Conservation (phyloP, 2,329 filamentous ascomycete genomes). For the Verticillium dahliae region DNA sequence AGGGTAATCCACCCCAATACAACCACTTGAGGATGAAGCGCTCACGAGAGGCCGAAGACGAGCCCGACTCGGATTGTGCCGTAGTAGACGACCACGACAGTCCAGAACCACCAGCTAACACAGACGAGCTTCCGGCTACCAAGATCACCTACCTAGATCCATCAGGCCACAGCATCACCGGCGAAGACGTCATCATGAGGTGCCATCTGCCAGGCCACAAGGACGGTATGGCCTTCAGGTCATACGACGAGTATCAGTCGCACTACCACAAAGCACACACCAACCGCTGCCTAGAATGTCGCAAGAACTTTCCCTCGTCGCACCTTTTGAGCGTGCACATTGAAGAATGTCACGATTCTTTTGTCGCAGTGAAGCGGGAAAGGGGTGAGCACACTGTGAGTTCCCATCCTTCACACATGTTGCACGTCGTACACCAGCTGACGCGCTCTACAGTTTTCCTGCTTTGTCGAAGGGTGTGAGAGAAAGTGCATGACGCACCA, state of each 20-base stretch:
- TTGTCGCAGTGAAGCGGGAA: conserved; percentile 64
- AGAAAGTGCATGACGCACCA: conserved; percentile 75
- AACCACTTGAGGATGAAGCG: conserved; percentile 45
- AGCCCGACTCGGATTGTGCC: conserved; percentile 24
- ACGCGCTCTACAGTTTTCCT: conserved; percentile 57
- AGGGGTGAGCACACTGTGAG: conserved; percentile 80
- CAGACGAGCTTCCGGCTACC: conserved; percentile 23
- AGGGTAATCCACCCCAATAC: conserved; percentile 6
- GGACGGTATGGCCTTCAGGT: conserved; percentile 61
- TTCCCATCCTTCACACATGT: conserved; percentile 6
- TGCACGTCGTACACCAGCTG: background rate
- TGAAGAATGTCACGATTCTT: conserved; percentile 82
- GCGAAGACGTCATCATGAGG: conserved; percentile 50
- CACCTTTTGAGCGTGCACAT: conserved; percentile 80
- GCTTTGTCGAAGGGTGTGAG: conserved; percentile 85
- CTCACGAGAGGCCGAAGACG: conserved; percentile 52
- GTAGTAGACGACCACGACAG: conserved; percentile 7
- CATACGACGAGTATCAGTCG: conserved; percentile 75
- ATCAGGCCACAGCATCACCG: conserved; percentile 21
- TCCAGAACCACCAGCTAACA: background rate
- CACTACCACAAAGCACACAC: conserved; percentile 79
- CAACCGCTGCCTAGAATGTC: conserved; percentile 80
- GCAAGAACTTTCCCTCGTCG: conserved; percentile 79
- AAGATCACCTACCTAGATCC: conserved; percentile 58
- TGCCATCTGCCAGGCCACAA: conserved; percentile 79